Percentiles rank a stretch among this genome's conserved stretches.
Evolutionary conservation across 805 yeast genomes (phyloP).

Genomic region (Huiozyma sinensis): DNA sequence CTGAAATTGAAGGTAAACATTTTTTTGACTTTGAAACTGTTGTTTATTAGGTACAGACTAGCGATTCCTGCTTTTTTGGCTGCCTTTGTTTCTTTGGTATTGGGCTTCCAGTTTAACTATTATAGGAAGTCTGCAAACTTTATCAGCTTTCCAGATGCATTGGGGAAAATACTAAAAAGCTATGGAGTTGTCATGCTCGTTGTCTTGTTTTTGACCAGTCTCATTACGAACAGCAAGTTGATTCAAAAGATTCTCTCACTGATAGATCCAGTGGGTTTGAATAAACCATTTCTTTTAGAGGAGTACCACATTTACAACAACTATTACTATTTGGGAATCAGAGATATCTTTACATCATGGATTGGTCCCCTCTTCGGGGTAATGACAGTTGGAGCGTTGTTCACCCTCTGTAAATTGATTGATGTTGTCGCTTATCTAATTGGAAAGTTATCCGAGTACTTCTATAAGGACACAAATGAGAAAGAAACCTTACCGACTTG

Average conservation of each 20-base stretch:
- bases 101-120: conserved; percentile 43
- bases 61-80: conserved; percentile 63
- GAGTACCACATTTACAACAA: conserved; percentile 33
- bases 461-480: background rate
- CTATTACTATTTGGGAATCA: conserved; percentile 57
- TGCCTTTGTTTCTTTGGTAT: conserved; percentile 40
- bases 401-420: conserved; percentile 1
- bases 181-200: conserved; percentile 17
- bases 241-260: conserved; percentile 33
- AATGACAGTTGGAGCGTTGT: conserved; percentile 17
- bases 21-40: conserved; percentile 44
- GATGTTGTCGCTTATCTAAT: background rate
- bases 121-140: conserved; percentile 33
- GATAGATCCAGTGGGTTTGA: conserved; percentile 45
- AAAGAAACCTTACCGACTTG: background rate
- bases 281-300: conserved; percentile 35
- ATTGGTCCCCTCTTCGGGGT: conserved; percentile 45
- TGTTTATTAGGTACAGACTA: conserved; percentile 69
- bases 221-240: conserved; percentile 23
- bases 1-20: conserved; percentile 16
- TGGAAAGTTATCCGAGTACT: background rate
- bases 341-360: conserved; percentile 44
- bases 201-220: conserved; percentile 30
- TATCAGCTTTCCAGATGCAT: conserved; percentile 37
- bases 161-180: conserved; percentile 29